Evolutionary conservation across 192 early-diverging fungal species (phyloP), one percentile per base, ranked within the genome.

Genomic region (Glomus cerebriforme): DNA sequence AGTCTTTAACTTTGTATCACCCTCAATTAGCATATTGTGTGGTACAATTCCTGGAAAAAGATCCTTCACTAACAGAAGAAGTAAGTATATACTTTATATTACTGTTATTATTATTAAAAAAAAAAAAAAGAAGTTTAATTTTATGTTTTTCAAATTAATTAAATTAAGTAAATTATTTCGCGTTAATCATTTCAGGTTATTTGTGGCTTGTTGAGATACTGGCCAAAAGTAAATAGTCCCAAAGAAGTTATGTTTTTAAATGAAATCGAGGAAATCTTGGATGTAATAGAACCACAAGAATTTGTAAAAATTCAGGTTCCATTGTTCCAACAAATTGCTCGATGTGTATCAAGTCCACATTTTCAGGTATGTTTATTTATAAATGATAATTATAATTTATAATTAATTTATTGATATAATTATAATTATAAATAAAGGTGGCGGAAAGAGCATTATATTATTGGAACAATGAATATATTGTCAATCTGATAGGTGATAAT

Each of bases 221-320:
- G 98, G 98, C 98, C 98, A 69, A 99, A 98, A 85, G 96, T 99
- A 60, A 99, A 99, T 88, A 96, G 93, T 80, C 96, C 96, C 17
- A 99, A 99, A 85, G 97, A 99, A 87, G 96, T 99, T 76, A 98
- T 99, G 97, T 99, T 97, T 86, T 88, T 99, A 80, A 96, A 95
- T 84, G 98, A 99, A 84, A 88, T 99, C 59, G 98, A 99, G 81
- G 97, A 97, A 79, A 96, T 99, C 31, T 82, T 99, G 88, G 96
- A 98, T 83, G 93, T 96, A 1, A 96, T 95, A 65, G 97, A 99
- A 80, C 94, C 94, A 3, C 86, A 89, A 58, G 95, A 99, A 83
- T 99, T 99, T 84, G 86, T 91, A 63, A 95, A 92, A 75, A 86
- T 99, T 54, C 95, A 95, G 83, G 89, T 91, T 32, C 95, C 96